Evolutionary conservation across 208 protist genomes (phyloP), one percentile per base, ranked within the genome.

Genomic region (Acanthamoeba lenticulata): DNA sequence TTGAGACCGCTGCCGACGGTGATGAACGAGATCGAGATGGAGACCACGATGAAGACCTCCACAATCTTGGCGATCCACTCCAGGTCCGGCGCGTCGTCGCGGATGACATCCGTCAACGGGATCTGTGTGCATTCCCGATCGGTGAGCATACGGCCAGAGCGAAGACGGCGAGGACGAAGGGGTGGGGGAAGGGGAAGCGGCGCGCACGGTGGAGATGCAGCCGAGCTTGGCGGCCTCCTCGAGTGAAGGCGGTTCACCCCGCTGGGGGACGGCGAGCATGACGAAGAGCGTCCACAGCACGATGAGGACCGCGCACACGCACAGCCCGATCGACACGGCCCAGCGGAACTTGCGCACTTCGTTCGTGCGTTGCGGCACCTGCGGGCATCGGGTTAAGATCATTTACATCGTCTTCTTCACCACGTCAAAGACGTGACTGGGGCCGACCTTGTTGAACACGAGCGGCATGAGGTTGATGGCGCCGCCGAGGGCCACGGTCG

Each of bases 1-100:
- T 97, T 97, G 7, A 97, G 86, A n/a, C 96, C 96, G 60, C 17
- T 67, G 38, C 94, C 95, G 17, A 97, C 79, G 45, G 96, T 95
- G 65, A 97, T 95, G 88, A 96, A 97, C 47, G 85, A 95, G 21
- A 97, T 95, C 0, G 96, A 96, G 40, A 97, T 95, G 2, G 94
- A 96, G 7, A 97, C 40, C 1, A 96, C 52, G 13, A 97, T 97
- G 52, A 97, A 97, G 4, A 97, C 69, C 69, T 96, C 81, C 4
- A 97, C 93, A 0, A 96, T 36, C 13, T 60, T 44, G 27, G 89
- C 95, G 44, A 97, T 77, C 93, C 95, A 97, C 17, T 67, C 32
- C 29, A 90, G 96, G 42, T 97, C 65, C 21, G 96, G 96, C 36
- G 95, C 94, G 38, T 36, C 36, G 7, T 49, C 9, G n/a, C 90